Percentiles rank a stretch among this genome's conserved stretches.
phyloP scores from a whole-genome alignment of 164 flowering plant species.

The Houttuynia cordata region DNA sequence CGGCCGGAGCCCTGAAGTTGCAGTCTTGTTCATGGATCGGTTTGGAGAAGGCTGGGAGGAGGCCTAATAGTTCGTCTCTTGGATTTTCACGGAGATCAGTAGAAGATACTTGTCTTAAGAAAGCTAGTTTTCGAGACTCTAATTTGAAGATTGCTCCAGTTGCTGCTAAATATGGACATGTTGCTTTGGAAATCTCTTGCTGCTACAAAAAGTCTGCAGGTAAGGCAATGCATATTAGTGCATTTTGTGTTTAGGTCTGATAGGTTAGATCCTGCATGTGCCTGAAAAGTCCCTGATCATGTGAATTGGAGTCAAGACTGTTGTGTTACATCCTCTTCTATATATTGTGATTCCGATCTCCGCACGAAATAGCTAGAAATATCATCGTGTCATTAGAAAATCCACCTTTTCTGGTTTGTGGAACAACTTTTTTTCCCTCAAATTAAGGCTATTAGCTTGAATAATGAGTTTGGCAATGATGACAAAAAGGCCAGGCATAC shows the following conservation, averaged over 20 bases:
- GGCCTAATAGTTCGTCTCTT: slow-evolving; percentile 16
- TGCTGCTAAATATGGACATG: slow-evolving; percentile 8
- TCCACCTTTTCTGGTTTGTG: background rate
- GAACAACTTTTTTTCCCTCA: no score
- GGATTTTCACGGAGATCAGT: slow-evolving; percentile 8
- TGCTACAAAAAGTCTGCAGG: slow-evolving; percentile 44
- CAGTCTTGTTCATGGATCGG: slow-evolving; percentile 21
- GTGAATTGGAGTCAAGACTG: background rate
- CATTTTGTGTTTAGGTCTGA: background rate
- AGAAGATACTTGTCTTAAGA: slow-evolving; percentile 10
- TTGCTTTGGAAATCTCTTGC: slow-evolving; percentile 28
- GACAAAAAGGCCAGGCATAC: no score
- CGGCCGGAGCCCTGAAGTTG: slow-evolving; percentile 18
- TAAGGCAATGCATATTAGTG: slow-evolving; percentile 3
- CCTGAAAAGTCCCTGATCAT: background rate
- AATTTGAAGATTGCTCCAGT: slow-evolving; percentile 7
- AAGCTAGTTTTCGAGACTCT: slow-evolving; percentile 14
- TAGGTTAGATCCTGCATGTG: background rate
- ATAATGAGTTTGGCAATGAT: no score
- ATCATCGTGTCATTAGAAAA: background rate
- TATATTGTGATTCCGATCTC: background rate
- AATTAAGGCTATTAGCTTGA: no score
- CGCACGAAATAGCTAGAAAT: no score
- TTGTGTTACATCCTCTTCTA: background rate
- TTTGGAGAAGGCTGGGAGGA: slow-evolving; percentile 16